Base-by-base conservation (phyloP, 2,329 filamentous ascomycete genomes). In the Aspergillus sp. region DNA sequence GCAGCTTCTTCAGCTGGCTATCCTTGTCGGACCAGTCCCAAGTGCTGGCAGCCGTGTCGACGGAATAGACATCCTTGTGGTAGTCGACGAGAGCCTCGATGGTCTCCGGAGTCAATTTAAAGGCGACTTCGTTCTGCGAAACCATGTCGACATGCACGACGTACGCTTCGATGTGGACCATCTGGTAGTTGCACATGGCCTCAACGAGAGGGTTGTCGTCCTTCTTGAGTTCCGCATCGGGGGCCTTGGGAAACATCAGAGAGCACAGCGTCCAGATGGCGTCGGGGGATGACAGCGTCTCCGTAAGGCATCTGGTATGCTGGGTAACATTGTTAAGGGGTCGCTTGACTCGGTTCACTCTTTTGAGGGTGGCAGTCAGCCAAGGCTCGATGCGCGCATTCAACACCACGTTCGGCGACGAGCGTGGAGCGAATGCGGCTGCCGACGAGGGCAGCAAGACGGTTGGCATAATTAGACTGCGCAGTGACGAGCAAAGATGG, bases 121-220 rank as follows among this genome's bases (percentile, higher is more conserved):
- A 98, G 68, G 93, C 95, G 72, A 99, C 92, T 82, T 98, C 95
- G 76, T 96, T 95, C 78, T 93, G 90, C 71, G 96, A 87, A 62
- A 99, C 94, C 92, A 98, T 96, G 82, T 99, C 95, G 78, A 99
- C 92, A 78, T 98, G 94, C 63, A 99, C 95, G 70, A 98, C 94
- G 77, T 99, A 99, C 55, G 95, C 95, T 80, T 98, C 93, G 70
- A 98, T 82, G 76, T 97, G 92, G 73, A 97, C 83, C 73, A 97
- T 86, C 81, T 96, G 90, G 79, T 94, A 95, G 84, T 96, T 96
- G 85, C 90, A 92, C 64, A 97, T 81, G 65, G 90, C 91, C 79
- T 97, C 92, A 67, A 94, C 84, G 66, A 96, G 82, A 49, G 90
- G 90, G 74, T 96, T 91, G 54, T 86, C 81, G 74, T 97, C 92